Percentiles rank a stretch among this genome's conserved stretches.
These are phyloP conservation scores for Aspergillus costaricaensis DNA, from an alignment of 2,329 filamentous ascomycete genomes.

Conservation along the genomic window DNA sequence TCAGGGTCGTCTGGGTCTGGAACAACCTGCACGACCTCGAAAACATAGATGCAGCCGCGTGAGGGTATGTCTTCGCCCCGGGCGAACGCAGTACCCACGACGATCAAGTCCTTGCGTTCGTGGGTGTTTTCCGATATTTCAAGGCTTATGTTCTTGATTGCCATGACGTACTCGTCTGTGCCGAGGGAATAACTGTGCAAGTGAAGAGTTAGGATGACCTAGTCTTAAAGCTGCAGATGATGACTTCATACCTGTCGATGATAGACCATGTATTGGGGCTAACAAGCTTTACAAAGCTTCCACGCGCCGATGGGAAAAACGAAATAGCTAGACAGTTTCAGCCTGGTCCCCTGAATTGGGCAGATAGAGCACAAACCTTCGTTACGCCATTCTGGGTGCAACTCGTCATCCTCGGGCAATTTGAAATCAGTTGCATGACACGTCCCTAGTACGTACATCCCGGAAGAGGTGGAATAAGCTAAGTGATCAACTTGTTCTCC, in stretches of 20 bases:
- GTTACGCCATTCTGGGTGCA: constrained; percentile 75
- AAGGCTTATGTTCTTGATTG: constrained; percentile 78
- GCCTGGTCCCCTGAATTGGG: constrained; percentile 11
- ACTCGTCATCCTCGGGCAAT: constrained; percentile 81
- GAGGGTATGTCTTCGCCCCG: constrained; percentile 88
- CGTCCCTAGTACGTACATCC: constrained; percentile 75
- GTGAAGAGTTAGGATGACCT: constrained; percentile 10
- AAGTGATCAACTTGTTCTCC: constrained; percentile 71
- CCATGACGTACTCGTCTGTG: constrained; percentile 73
- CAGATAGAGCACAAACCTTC: constrained; percentile 55
- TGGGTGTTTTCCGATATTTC: constrained; percentile 91
- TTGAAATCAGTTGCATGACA: constrained; percentile 71
- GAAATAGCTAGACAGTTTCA: constrained; percentile 45
- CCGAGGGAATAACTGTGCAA: constrained; percentile 64
- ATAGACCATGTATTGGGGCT: constrained; percentile 75
- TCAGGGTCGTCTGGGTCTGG: constrained; percentile 84
- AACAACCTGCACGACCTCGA: constrained; percentile 88
- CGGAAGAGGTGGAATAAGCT: constrained; percentile 73
- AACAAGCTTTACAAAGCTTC: constrained; percentile 74
- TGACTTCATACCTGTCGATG: constrained; percentile 63
- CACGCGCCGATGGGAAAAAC: constrained; percentile 68
- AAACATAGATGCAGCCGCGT: constrained; percentile 82
- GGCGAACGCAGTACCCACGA: constrained; percentile 81
- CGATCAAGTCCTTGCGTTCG: constrained; percentile 77
- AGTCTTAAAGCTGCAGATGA: background rate